Evolutionary conservation across 495 filamentous ascomycete genomes (phyloP), one percentile per base, ranked within the genome.

Genomic region (Halenospora varia): DNA sequence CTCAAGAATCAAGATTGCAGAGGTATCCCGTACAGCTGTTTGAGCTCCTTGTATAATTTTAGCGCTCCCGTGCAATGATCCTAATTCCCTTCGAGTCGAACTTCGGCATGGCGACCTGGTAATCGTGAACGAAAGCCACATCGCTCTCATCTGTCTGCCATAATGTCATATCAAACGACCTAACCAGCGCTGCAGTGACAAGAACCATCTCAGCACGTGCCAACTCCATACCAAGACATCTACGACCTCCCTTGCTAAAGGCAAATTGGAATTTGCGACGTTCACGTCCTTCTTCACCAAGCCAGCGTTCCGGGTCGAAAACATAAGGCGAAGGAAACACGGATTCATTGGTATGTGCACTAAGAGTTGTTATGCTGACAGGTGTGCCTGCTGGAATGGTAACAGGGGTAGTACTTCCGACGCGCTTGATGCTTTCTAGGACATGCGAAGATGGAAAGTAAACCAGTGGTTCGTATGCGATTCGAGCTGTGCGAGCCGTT

Each of bases 221-320:
- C 13, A 84, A 59, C 49, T 75, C 71, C 55, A 71, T 69, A 10
- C 78, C 80, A 3, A 77, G 15, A 61, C 81, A 84, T n/a, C 60
- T 66, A 10, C 77, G 62, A 3, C 55, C 63, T 0, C 80, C 80
- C 20, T 75, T 75, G 0, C 66, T 63, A 48, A 77, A 78, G 0
- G 74, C 61, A 0, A 78, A 60, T 18, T 80, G 58, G 54, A 71
- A 77, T 50, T 64, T 64, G 2, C 72, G 64, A 4, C 70, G 62
- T 6, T 67, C 63, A 75, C 71, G 40, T 70, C 51, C 73, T 15
- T 62, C 61, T 1, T 64, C 48, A 1, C 68, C 61, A 23, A 81
- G 51, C 75, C 76, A 81, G 2, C 79, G 71, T 24, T 74, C 68
- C 0, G 77, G 77, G 2, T 57, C 54, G 57, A 81, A 81, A 0